phyloP scores from a whole-genome alignment of 2,329 filamentous ascomycete species.

The Dryadomyces sulphureus region DNA sequence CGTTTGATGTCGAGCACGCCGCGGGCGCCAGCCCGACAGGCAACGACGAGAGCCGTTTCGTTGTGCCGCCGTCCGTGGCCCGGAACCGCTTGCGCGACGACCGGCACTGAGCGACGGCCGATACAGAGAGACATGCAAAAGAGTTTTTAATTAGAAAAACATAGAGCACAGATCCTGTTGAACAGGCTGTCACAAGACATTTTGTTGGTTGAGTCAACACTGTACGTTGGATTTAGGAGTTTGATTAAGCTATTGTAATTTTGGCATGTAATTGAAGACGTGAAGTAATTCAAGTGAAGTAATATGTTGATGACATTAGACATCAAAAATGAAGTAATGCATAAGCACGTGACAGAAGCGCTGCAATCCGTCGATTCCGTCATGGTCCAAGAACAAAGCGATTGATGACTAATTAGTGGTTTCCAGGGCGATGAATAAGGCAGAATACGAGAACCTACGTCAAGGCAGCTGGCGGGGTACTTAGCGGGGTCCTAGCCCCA shows the following conservation, averaged over 20 bases:
- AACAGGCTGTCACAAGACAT: too few species aligned
- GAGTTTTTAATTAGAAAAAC: too few species aligned
- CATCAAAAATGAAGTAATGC: too few species aligned
- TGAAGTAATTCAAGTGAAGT: too few species aligned
- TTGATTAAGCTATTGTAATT: not conserved
- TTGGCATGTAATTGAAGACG: not conserved
- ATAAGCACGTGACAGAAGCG: too few species aligned
- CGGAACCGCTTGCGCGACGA: conserved; percentile 3
- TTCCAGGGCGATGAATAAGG: conserved; percentile 1
- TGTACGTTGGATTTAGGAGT: too few species aligned
- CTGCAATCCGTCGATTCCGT: too few species aligned
- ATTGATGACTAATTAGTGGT: not conserved
- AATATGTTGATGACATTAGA: too few species aligned
- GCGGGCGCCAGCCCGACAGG: not conserved
- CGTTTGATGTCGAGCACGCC: conserved; percentile 27
- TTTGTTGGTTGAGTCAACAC: too few species aligned
- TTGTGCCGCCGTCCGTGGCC: not conserved
- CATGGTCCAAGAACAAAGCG: not conserved
- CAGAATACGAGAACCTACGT: not conserved
- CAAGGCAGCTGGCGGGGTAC: not conserved
- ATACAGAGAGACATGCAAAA: too few species aligned
- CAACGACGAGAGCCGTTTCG: conserved; percentile 2
- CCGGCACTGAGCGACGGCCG: not conserved
- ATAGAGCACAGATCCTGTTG: too few species aligned
- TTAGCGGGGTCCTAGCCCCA: conserved; percentile 1